Base-by-base conservation (phyloP, 202 grass and related monocot species). In the Zoysia matrella region DNA sequence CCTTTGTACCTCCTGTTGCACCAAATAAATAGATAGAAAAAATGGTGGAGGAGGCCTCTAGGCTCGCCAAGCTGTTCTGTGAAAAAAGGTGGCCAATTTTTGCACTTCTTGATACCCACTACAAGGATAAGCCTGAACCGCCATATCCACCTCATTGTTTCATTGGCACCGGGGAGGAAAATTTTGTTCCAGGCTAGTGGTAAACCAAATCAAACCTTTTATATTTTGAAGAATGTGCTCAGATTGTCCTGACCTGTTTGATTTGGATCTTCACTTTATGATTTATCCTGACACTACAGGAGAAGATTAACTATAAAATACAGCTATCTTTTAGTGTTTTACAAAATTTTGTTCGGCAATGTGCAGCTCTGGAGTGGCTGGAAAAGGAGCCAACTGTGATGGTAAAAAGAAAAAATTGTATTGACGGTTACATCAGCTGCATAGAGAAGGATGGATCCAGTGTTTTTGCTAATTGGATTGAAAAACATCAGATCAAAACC, bases 121-220 rank as follows among this genome's bases (percentile, higher is more conserved):
- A 88, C 71, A 83, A 89, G 0, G 96, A 93, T 98, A 89, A 62
- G 92, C 96, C 3, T 91, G 22, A 30, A 30, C 22, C 22, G 22
- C 22, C 22, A 30, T 30, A 30, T 30, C 22, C 22, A 30, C 22
- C 96, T 61, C 96, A 98, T 71, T 98, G 96, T 66, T 93, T 98
- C 51, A 92, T 98, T 43, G 92, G 91, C 8, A 75, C 96, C 0
- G 96, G 89, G 7, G 96, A 98, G 84, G 96, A 95, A 69, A 95
- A 95, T 53, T 80, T 98, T 1, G 90, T 98, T 88, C 92, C 96
- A 72, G 96, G 96, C 93, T 15, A 8, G 56, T 72, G 8, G 42
- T 64, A 57, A 75, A 82, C 6, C 15, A 15, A 63, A 72, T 15
- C 15, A 30, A 10, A 82, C 2, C 7, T 43, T 46, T 73, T 73